Percentiles rank a stretch among this genome's conserved stretches.
These are phyloP conservation scores for Inga oerstediana DNA, from an alignment of 306 rosid genomes.

Conservation along the genomic window DNA sequence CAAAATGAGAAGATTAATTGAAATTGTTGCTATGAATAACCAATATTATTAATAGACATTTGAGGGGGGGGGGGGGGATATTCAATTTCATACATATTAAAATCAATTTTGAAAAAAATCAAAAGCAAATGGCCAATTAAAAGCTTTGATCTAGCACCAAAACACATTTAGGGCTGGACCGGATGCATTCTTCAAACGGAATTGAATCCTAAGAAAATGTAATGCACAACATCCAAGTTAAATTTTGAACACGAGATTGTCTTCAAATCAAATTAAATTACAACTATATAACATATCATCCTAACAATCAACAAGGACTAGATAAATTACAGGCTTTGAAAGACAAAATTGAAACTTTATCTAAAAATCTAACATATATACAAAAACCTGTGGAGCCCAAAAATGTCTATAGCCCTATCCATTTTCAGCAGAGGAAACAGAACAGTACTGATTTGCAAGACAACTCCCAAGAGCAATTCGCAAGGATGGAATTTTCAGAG, in stretches of 20 bases:
- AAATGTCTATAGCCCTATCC: constrained; percentile 19
- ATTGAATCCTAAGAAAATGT: background rate
- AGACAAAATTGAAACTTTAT: constrained; percentile 42
- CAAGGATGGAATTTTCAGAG: constrained; percentile 18
- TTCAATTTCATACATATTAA: too few relatives aligned
- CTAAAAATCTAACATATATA: constrained; percentile 37
- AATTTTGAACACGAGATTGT: constrained; percentile 11
- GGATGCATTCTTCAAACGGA: background rate
- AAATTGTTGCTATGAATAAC: too few relatives aligned
- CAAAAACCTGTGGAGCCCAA: constrained; percentile 39
- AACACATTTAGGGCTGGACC: background rate
- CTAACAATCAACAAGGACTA: constrained; percentile 36
- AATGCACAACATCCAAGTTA: background rate
- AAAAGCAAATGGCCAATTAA: too few relatives aligned
- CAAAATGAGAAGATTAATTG: too few relatives aligned
- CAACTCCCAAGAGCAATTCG: constrained; percentile 34
- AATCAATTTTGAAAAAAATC: too few relatives aligned
- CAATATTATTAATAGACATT: too few relatives aligned
- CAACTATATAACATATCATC: constrained; percentile 14
- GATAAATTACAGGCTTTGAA: constrained; percentile 37
- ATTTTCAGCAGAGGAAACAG: constrained; percentile 32
- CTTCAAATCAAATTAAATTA: constrained; percentile 35
- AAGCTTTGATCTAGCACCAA: background rate
- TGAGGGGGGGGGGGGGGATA: too few relatives aligned
- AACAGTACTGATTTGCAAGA: constrained; percentile 18